phyloP scores from a whole-genome alignment of 2,329 filamentous ascomycete genomes.

The Botrytis sinoallii region DNA sequence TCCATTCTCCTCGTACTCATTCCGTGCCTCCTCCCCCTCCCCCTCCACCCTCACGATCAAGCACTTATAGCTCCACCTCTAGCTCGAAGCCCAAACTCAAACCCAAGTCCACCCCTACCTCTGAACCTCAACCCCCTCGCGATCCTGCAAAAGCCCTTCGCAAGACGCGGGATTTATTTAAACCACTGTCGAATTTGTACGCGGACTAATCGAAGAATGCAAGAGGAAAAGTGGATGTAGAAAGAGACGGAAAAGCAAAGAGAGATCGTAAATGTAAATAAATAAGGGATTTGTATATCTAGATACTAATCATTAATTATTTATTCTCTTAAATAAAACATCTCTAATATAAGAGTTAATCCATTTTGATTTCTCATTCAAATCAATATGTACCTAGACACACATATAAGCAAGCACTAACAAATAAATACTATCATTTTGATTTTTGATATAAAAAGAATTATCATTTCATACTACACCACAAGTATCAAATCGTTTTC shows the following conservation, averaged over 20 bases:
- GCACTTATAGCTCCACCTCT: background rate
- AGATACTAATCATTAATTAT: background rate
- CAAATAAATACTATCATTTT: background rate
- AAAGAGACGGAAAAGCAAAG: no score
- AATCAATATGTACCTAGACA: background rate
- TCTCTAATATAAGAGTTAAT: background rate
- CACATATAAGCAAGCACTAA: background rate
- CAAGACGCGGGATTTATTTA: background rate
- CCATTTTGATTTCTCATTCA: background rate
- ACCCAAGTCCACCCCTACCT: background rate
- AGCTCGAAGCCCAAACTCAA: no score
- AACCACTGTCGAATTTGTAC: fast-evolving
- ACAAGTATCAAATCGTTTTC: background rate
- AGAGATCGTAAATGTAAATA: background rate
- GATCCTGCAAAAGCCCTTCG: background rate
- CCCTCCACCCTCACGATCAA: background rate
- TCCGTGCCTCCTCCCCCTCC: no score
- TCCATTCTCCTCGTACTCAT: no score
- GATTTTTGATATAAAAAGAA: background rate
- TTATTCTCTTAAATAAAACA: background rate
- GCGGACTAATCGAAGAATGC: background rate
- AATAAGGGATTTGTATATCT: background rate
- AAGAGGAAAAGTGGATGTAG: no score
- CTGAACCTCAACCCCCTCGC: background rate
- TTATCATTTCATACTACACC: constrained; percentile 13